Evolutionary conservation across 768 basidiomycete species (phyloP).

Genomic region (Calocybe gangraenosa): DNA sequence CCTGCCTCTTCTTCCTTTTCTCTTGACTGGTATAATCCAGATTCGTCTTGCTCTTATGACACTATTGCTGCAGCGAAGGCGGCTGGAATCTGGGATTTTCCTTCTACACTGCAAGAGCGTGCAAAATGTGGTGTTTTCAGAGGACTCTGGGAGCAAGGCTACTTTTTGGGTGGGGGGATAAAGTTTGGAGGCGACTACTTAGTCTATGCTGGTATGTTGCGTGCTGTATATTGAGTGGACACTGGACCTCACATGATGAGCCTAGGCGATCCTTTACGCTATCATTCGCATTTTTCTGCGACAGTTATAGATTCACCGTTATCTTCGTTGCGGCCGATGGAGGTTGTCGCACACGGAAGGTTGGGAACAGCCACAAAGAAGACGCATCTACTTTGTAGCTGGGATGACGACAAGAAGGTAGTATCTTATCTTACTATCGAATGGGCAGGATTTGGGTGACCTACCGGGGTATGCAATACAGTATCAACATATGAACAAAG

Average conservation of each 20-base stretch:
- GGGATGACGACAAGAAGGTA: slow-evolving; percentile 66
- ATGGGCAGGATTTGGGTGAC: slow-evolving; percentile 86
- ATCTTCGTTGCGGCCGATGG: slow-evolving; percentile 73
- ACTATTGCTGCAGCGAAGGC: slow-evolving; percentile 57
- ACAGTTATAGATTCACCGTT: slow-evolving; percentile 68
- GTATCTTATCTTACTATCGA: slow-evolving; percentile 80
- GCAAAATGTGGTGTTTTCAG: slow-evolving; percentile 80
- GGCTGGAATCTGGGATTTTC: slow-evolving; percentile 78
- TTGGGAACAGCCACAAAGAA: slow-evolving; percentile 98
- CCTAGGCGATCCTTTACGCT: slow-evolving; percentile 87
- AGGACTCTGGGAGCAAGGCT: slow-evolving; percentile 77
- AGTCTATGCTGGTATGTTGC: slow-evolving; percentile 82
- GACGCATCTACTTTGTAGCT: slow-evolving; percentile 85
- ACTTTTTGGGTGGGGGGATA: slow-evolving; percentile 85
- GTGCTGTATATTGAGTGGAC: not conserved
- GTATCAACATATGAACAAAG: not conserved
- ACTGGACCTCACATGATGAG: not conserved
- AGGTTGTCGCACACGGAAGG: slow-evolving; percentile 92
- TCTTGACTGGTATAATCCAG: slow-evolving; percentile 65
- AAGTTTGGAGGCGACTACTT: slow-evolving; percentile 96
- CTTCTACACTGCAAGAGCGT: slow-evolving; percentile 55
- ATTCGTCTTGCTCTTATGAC: slow-evolving; percentile 34
- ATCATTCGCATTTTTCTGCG: slow-evolving; percentile 94
- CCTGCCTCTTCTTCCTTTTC: slow-evolving; percentile 64
- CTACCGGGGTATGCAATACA: not conserved